Evolutionary conservation across 768 basidiomycete genomes (phyloP), one percentile per base, ranked within the genome.

Genomic region (Tulasnella calospora): DNA sequence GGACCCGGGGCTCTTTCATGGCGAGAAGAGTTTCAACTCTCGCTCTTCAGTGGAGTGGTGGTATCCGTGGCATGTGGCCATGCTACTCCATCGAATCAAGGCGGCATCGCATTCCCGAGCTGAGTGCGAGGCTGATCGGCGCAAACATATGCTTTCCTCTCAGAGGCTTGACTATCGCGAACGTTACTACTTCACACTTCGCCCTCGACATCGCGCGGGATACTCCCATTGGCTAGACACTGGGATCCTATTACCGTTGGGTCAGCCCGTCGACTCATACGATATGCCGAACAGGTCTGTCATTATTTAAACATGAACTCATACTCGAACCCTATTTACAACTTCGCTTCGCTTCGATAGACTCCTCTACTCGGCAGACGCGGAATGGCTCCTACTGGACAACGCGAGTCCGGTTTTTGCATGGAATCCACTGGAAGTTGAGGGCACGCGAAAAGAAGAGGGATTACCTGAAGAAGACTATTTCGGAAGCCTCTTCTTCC

Each of bases 211-310:
- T 80, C 86, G 88, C 15, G 82, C 86, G 10, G 86, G 88, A 15
- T 85, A 86, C 79, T 76, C 85, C 44, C 81, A 85, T 47, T 88
- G 83, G 79, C 84, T 85, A 35, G 80, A 83, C 23, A 85, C 83
- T 69, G 88, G 88, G 8, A 80, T 88, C 23, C 47, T 89, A n/a
- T 83, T 88, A 21, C 88, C 88, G 15, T 88, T 88, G 72, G 88
- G 87, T 13, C 87, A 86, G 2, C 44, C 82, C 12, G 85, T 84
- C 44, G 83, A 84, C 0, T 84, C 87, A 78, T 88, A 86, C 79
- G 86, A 85, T 71, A 74, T 71, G 0, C 84, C 86, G 0, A 89
- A 89, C 71, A 35, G 33, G 72, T 73, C 17, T 3, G 72, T 73
- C 35, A 30, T 36, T 35, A 73, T 46, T 30, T n/a, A 9, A 15